Base-by-base conservation (phyloP, 176 grass and related monocot genomes). In the Ananas comosus region DNA sequence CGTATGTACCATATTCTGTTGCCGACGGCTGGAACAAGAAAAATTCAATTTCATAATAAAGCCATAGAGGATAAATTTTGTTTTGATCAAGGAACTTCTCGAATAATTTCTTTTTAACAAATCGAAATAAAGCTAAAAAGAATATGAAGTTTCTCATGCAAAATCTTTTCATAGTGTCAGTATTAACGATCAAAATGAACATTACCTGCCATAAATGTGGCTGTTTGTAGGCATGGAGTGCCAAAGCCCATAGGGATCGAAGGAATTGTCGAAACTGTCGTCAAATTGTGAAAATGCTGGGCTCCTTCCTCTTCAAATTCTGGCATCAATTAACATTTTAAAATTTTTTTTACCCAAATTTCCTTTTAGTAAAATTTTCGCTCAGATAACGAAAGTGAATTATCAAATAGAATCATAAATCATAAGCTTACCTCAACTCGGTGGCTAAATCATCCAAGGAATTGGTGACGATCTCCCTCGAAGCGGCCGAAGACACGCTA, bases 201-300 rank as follows among this genome's bases (percentile, higher is more conserved):
- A 64, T 16, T 1, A 96, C 92, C 92, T 96, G 92, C 80, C 89
- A n/a, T 91, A 74, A 96, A 96, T 13, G 92, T 97, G 72, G 94
- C 90, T 0, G 94, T 93, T 86, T 97, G n/a, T n/a, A n/a, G 94
- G 84, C 93, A 78, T 28, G 94, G 94, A 52, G 94, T 97, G 64
- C 94, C 74, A 88, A 27, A 68, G 94, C 56, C 77, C 94, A 50
- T 90, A 97, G 23, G 50, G 68, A 65, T 97, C 94, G 57, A 97
- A 97, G 48, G 89, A 88, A 51, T 97, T 97, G 16, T 89, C 87
- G 50, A 90, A 93, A 50, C 74, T n/a, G n/a, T 85, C 52, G 83
- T 90, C 70, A 83, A 48, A 92, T 74, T 47, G 93, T 96, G 0
- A 89, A 78, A 65, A 92, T 81, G 72, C 86, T 85, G 12, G 93